Percentiles rank a stretch among this genome's conserved stretches.
Conservation (phyloP, 1,284 basidiomycete genomes). For the Apiotrichum domesticum region DNA sequence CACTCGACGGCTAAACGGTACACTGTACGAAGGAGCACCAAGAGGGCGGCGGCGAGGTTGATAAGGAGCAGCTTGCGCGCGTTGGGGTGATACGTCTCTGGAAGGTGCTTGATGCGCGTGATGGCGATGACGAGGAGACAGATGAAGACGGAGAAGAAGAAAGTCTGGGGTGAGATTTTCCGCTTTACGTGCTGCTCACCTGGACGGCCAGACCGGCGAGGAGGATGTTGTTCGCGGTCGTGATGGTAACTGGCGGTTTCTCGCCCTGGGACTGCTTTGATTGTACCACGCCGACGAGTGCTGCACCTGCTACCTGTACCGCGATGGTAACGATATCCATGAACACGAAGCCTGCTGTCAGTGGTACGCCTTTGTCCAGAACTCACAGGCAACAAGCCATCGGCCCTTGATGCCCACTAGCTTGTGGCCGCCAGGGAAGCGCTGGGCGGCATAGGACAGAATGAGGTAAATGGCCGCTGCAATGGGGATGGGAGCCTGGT, state of each 20-base stretch:
- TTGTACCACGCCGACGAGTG: constrained; percentile 47
- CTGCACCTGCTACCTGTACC: constrained; percentile 47
- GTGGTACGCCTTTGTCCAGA: not conserved
- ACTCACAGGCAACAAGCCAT: constrained; percentile 31
- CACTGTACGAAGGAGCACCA: constrained; percentile 42
- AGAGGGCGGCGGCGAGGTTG: constrained; percentile 6
- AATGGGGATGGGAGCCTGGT: constrained; percentile 44
- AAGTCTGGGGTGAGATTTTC: not conserved
- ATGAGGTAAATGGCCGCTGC: constrained; percentile 46
- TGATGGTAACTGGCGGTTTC: constrained; percentile 26
- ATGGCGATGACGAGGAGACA: constrained; percentile 2
- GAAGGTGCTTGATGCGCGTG: not conserved
- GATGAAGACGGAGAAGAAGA: constrained; percentile 13
- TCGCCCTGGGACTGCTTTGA: constrained; percentile 26
- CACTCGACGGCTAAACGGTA: constrained; percentile 49
- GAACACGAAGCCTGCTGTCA: constrained; percentile 34
- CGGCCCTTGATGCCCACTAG: constrained; percentile 31
- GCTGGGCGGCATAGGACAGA: constrained; percentile 30
- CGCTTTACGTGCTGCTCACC: constrained; percentile 10
- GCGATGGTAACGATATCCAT: constrained; percentile 41
- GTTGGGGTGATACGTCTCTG: not conserved
- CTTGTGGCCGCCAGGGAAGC: constrained; percentile 19
- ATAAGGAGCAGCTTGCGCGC: constrained; percentile 4
- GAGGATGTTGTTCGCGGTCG: constrained; percentile 47
- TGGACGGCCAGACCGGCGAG: constrained; percentile 46